Evolutionary conservation across 1,284 basidiomycete species (phyloP).

Genomic region (Ustilago cynodontis): DNA sequence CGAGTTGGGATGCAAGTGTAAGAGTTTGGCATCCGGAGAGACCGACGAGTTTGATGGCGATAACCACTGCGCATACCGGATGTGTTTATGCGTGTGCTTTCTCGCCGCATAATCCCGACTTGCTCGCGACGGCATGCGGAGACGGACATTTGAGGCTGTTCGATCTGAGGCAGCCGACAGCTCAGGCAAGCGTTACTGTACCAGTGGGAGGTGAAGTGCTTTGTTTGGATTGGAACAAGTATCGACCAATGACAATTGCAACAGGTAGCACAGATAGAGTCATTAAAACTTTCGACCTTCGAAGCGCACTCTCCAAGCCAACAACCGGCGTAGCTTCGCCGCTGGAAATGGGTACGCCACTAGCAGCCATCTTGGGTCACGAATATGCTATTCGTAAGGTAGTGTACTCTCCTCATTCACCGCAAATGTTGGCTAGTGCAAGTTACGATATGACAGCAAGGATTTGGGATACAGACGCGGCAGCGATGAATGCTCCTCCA

Average conservation of each 20-base stretch:
- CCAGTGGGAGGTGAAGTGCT: slow-evolving; percentile 72
- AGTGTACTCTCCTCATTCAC: slow-evolving; percentile 74
- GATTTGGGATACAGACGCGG: slow-evolving; percentile 74
- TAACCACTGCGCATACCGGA: slow-evolving; percentile 83
- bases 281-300: slow-evolving; percentile 83
- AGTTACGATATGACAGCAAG: slow-evolving; percentile 97
- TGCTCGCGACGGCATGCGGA: slow-evolving; percentile 84
- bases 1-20: slow-evolving; percentile 88
- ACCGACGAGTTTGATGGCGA: slow-evolving; percentile 80
- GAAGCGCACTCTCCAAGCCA: slow-evolving; percentile 20
- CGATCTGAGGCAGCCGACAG: slow-evolving; percentile 50
- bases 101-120: slow-evolving; percentile 87
- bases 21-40: slow-evolving; percentile 90
- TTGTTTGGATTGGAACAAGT: slow-evolving; percentile 92
- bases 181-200: slow-evolving; percentile 23
- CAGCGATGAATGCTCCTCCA: slow-evolving; percentile 17
- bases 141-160: slow-evolving; percentile 73
- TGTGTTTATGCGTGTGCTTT: slow-evolving; percentile 91
- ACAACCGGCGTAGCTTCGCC: not conserved
- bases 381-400: slow-evolving; percentile 73
- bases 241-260: slow-evolving; percentile 81
- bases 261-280: slow-evolving; percentile 84
- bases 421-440: slow-evolving; percentile 83
- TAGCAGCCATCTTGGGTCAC: slow-evolving; percentile 70
- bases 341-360: slow-evolving; percentile 31